Base-by-base conservation (phyloP, 2,329 filamentous ascomycete genomes). In the Taxawa tesnikishii region DNA sequence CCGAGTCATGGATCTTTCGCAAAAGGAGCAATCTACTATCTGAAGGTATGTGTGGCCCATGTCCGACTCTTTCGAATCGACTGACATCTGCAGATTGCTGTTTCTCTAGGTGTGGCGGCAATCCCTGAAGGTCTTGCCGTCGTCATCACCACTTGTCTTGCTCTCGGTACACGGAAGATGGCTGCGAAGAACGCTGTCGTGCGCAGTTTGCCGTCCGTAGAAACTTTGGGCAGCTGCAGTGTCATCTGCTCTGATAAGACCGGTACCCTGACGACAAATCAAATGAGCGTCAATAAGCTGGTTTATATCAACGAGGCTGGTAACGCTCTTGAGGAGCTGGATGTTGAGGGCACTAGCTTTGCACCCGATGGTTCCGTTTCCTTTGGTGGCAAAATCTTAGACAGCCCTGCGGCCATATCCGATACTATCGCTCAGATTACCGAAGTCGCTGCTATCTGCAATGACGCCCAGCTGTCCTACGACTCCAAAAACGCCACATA, bases 161-260 rank as follows among this genome's bases (percentile, higher is more conserved):
- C 90, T 41, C 71, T 98, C 18, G 90, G 92, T 46, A 98, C 92
- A 4, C 78, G 90, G 43, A 96, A 94, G 63, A 98, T 98, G 92
- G 92, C 90, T 13, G 83, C 85, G 38, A 96, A 94, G 68, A 96
- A 96, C 51, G 90, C 90, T 6, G 87, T 98, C 23, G 92, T 98
- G 37, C 77, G 92, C 58, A 94, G 85, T 53, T 65, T 98, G 47
- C 90, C 90, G 13, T 98, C 90, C 2, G 90, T 98, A 32, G 90
- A 98, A 62, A 98, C 90, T 9, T 70, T 98, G 32, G 90, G 90
- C 53, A 98, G 90, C 70, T 98, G 90, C 73, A 98, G 90, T 51
- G 87, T 98, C 36, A 94, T 98, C 55, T 98, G 92, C 67, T 98
- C 92, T 4, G 90, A 98, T 68, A 98, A 98, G 69, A 98, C 90